Conservation (phyloP, 2,329 filamentous ascomycete species). For the Mariannaea elegans region DNA sequence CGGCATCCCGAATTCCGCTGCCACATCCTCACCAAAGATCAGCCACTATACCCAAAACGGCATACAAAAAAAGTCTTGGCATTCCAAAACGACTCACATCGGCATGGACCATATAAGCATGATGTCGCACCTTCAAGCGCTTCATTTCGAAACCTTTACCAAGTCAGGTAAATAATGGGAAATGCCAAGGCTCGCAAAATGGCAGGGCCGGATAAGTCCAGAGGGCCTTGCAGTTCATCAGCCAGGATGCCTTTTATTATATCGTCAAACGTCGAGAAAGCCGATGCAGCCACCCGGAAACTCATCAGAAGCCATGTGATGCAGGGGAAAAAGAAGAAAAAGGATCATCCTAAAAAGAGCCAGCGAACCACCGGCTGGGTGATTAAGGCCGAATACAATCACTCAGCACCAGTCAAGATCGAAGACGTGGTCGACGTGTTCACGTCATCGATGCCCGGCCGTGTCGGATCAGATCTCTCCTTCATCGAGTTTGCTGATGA, state of each 20-base stretch:
- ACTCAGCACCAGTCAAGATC: not conserved
- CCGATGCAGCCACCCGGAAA: conserved; percentile 6
- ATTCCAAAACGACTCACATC: not conserved
- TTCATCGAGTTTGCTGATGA: conserved; percentile 1
- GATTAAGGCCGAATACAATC: too few relatives aligned
- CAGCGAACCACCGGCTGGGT: not conserved
- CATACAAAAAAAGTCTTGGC: conserved; percentile 15
- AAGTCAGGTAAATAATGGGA: conserved; percentile 3
- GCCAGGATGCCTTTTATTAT: conserved; percentile 8
- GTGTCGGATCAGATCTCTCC: conserved; percentile 7
- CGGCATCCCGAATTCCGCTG: too few relatives aligned
- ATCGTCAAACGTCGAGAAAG: not conserved
- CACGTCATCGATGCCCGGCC: not conserved
- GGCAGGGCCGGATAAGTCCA: not conserved
- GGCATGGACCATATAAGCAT: conserved; percentile 2
- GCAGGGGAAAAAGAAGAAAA: conserved; percentile 6
- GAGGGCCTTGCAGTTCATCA: not conserved
- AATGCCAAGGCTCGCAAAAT: conserved; percentile 7
- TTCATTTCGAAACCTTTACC: too few relatives aligned
- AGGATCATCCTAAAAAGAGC: not conserved
- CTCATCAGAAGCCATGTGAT: conserved; percentile 19
- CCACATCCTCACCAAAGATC: not conserved
- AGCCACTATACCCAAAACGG: conserved; percentile 6
- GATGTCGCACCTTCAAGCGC: too few relatives aligned
- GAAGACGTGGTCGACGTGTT: conserved; percentile 8